These are phyloP conservation scores for Castanopsis chinensis DNA, from an alignment of 306 rosid species.

Conservation along the genomic window DNA sequence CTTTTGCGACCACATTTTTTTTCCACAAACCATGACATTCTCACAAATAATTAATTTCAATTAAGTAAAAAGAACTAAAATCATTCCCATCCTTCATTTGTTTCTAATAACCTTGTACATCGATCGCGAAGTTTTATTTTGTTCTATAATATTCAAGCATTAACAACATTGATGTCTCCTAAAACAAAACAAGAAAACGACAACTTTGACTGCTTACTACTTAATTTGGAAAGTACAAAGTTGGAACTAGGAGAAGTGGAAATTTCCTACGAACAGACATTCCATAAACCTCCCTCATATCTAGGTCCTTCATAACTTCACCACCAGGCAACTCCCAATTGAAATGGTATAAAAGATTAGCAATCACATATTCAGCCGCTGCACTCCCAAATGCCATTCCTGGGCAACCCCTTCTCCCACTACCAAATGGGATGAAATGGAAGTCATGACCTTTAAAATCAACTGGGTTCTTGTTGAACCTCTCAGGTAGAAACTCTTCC, in stretches of 20 bases:
- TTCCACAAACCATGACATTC: no score
- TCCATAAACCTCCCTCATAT: neutral
- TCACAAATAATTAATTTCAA: no score
- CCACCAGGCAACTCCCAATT: neutral
- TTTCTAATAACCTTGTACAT: no score
- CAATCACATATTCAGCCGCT: constrained; percentile 3
- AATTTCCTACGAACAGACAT: neutral
- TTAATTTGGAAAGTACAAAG: neutral
- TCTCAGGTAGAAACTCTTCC: constrained; percentile 29
- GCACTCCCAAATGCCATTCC: constrained; percentile 20
- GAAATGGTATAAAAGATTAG: constrained; percentile 3
- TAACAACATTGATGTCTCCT: no score
- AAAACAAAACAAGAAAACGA: no score
- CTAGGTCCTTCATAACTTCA: neutral
- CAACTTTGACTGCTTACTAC: neutral
- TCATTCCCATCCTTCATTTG: no score
- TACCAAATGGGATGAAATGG: constrained; percentile 29
- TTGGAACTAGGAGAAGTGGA: neutral
- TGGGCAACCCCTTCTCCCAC: constrained; percentile 35
- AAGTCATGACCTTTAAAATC: constrained; percentile 24
- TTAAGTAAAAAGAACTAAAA: no score
- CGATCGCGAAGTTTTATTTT: no score
- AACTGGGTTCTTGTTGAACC: constrained; percentile 3
- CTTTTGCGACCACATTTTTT: no score
- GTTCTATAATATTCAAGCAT: no score